Evolutionary conservation across 2,329 filamentous ascomycete species (phyloP), one percentile per base, ranked within the genome.

Genomic region (Stagonosporopsis rhizophila): DNA sequence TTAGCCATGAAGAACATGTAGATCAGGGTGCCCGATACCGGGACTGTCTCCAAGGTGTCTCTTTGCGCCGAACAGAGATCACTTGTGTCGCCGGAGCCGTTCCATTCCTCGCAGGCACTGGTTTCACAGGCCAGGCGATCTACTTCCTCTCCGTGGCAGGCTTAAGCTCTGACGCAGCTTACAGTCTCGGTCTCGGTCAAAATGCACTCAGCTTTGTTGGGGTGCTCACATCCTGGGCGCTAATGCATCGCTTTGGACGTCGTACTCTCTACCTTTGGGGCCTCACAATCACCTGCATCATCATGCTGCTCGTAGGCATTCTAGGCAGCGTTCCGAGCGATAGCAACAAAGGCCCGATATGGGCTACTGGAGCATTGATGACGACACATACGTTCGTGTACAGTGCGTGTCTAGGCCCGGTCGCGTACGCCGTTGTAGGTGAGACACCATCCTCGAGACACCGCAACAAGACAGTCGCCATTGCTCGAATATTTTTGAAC

Each of bases 401-500:
- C 76, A 90, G 95, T 73, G 79, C 92, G 32, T 89, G 90, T 0
- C 90, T 96, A 40, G 92, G 92, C 25, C 94, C 92, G 0, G 90
- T 96, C 9, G 91, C 89, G 74, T 96, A 95, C 78, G 92, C 90
- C 0, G 84, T 96, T 8, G 90, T 96, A 3, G 85, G 89, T 1
- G 92, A 96, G 74, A 77, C 96, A 20, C 91, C 91, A 0, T 91
- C 91, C 0, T 86, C 89, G 11, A 85, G 91, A 8, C 82, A 96
- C 27, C 89, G 93, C 70, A 91, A 92, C 78, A 96, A 96, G 81
- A 95, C 91, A 0, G 88, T 96, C 27, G 80, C 93, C 67, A 79
- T 96, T 19, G 60, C 62, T 6, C 47, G 58, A 22, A 94, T 96
- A 62, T 77, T 96, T 65, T 89, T 86, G 72, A 88, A 87, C 55